These are phyloP conservation scores for Oryza glumipatula DNA, from an alignment of 176 grass and related monocot species.

Conservation along the genomic window DNA sequence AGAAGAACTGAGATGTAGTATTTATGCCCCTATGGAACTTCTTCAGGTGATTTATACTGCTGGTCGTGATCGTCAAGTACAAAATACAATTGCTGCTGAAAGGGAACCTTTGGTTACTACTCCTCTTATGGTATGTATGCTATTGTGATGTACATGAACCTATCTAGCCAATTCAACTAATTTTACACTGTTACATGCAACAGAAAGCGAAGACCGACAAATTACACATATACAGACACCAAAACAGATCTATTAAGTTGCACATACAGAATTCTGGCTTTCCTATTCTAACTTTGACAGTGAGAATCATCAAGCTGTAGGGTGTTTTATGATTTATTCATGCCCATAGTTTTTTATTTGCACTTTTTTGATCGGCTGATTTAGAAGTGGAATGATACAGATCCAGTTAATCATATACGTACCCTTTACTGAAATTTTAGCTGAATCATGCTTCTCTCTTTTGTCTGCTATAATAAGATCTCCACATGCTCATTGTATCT, in stretches of 20 bases:
- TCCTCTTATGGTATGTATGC: slow-evolving; percentile 70
- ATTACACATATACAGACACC: slow-evolving; percentile 8
- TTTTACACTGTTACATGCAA: slow-evolving; percentile 23
- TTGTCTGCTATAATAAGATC: neutral
- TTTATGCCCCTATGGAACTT: slow-evolving; percentile 19
- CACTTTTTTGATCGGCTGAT: slow-evolving; percentile 14
- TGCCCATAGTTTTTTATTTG: neutral
- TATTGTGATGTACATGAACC: slow-evolving; percentile 20
- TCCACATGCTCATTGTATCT: slow-evolving; percentile 24
- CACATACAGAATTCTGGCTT: neutral
- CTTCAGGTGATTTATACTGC: slow-evolving; percentile 89
- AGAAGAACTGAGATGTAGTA: slow-evolving; percentile 4
- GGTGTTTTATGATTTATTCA: slow-evolving; percentile 26
- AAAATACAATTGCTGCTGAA: slow-evolving; percentile 83
- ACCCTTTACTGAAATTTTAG: slow-evolving; percentile 15
- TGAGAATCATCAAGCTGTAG: slow-evolving; percentile 3
- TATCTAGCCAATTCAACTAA: slow-evolving; percentile 17
- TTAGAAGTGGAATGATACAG: slow-evolving; percentile 24
- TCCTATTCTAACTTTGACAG: slow-evolving; percentile 8
- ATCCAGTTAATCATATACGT: slow-evolving; percentile 16
- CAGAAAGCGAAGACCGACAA: slow-evolving; percentile 12
- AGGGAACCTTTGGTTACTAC: slow-evolving; percentile 60
- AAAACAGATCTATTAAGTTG: slow-evolving; percentile 28
- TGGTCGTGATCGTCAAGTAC: slow-evolving; percentile 73
- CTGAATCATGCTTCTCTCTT: slow-evolving; percentile 17